Percentiles rank a stretch among this genome's conserved stretches.
phyloP scores from a whole-genome alignment of 352 stramenopile species.

The Pythium dissotocum region DNA sequence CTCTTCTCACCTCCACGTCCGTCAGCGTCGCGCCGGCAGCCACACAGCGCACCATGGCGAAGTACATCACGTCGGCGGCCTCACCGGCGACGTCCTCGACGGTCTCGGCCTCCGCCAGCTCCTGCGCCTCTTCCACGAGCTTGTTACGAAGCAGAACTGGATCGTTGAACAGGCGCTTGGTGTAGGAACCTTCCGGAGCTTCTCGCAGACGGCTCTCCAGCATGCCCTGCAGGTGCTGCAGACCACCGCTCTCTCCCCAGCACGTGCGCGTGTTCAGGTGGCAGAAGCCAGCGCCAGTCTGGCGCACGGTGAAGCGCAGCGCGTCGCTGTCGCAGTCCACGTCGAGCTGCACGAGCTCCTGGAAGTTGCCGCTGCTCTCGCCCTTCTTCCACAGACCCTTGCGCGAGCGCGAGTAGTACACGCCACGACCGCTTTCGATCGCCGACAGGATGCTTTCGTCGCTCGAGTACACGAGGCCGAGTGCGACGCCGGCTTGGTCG shows the following conservation, averaged over 20 bases:
- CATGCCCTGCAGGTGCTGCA: constrained; percentile 90
- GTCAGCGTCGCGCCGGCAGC: constrained; percentile 91
- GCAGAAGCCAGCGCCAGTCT: constrained; percentile 77
- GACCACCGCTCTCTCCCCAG: constrained; percentile 87
- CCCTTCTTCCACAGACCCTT: constrained; percentile 93
- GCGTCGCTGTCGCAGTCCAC: constrained; percentile 96
- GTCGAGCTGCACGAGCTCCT: constrained; percentile 92
- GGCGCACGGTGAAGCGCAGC: constrained; percentile 93
- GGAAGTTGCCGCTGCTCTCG: constrained; percentile 93
- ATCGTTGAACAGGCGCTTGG: constrained; percentile 95
- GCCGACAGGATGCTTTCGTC: constrained; percentile 90
- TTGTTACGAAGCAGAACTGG: constrained; percentile 92
- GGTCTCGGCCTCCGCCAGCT: constrained; percentile 88
- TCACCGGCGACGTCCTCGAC: constrained; percentile 91
- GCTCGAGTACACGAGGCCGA: constrained; percentile 95
- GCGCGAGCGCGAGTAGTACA: constrained; percentile 95
- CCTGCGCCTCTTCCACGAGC: constrained; percentile 96
- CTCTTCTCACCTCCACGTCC: constrained; percentile 87
- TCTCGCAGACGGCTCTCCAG: constrained; percentile 84
- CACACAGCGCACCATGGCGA: constrained; percentile 93
- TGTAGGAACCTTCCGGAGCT: constrained; percentile 94
- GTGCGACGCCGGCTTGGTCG: constrained; percentile 84
- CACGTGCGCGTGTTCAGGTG: constrained; percentile 93
- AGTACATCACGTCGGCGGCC: constrained; percentile 96
- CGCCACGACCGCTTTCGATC: constrained; percentile 84